These are phyloP conservation scores for Podila minutissima DNA, from an alignment of 192 early-diverging fungal species.

Conservation along the genomic window DNA sequence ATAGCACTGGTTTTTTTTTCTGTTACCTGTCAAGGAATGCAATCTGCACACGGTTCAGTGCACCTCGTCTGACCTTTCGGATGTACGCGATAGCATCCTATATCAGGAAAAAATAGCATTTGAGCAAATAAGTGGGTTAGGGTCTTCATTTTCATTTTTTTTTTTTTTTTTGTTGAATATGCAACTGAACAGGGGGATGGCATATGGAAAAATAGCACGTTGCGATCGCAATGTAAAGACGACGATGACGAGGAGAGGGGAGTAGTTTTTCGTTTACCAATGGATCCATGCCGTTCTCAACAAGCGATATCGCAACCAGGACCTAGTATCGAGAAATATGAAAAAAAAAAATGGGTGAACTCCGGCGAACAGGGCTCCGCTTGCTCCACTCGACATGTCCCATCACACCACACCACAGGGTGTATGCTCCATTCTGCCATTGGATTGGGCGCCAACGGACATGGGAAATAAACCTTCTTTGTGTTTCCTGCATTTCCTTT, in stretches of 20 bases:
- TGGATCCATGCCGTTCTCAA: slow-evolving; percentile 80
- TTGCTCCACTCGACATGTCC: too few species aligned
- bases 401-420: too few species aligned
- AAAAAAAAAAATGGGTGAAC: neutral
- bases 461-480: too few species aligned
- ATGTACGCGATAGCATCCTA: slow-evolving; percentile 61
- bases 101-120: slow-evolving; percentile 13
- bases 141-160: too few species aligned
- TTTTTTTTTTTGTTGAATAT: neutral
- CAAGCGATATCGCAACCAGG: slow-evolving; percentile 74
- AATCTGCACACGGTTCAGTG: slow-evolving; percentile 56
- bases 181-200: neutral
- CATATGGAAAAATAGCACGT: neutral
- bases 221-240: neutral
- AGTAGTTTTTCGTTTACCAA: slow-evolving; percentile 53
- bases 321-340: slow-evolving; percentile 37
- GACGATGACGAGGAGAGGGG: too few species aligned
- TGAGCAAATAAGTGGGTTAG: neutral
- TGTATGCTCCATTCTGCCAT: neutral
- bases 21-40: slow-evolving; percentile 57
- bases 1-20: neutral
- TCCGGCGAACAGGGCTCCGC: too few species aligned
- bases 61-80: slow-evolving; percentile 55
- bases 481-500: too few species aligned
- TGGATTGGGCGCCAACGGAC: too few species aligned